These are phyloP conservation scores for Lipomyces chichibuensis DNA, from an alignment of 805 yeast species.

Conservation along the genomic window DNA sequence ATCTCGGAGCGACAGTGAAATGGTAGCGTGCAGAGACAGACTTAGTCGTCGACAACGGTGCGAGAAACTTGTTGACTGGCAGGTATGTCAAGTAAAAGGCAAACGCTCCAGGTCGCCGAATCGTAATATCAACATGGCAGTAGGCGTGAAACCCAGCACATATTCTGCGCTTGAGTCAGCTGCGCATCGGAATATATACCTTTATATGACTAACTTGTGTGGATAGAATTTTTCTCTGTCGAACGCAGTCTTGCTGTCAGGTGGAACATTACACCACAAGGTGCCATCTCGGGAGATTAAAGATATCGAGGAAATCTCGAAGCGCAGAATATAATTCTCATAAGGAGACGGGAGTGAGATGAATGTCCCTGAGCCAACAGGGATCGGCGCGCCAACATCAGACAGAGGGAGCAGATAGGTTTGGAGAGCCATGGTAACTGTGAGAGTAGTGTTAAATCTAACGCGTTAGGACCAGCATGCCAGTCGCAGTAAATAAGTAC, in stretches of 20 bases:
- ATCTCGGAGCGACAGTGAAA: conserved; percentile 79
- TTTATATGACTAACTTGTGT: conserved; percentile 43
- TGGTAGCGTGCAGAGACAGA: conserved; percentile 59
- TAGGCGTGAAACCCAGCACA: conserved; percentile 67
- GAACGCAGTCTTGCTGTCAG: conserved; percentile 49
- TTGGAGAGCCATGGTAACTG: conserved; percentile 10
- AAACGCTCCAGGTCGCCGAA: conserved; percentile 77
- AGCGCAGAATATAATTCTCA: conserved; percentile 52
- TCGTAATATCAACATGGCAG: conserved; percentile 59
- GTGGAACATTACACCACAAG: conserved; percentile 75
- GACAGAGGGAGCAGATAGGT: conserved; percentile 29
- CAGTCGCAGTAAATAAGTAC: background rate
- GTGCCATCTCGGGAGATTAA: conserved; percentile 69
- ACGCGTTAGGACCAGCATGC: background rate
- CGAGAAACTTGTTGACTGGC: conserved; percentile 37
- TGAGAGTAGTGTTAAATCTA: background rate
- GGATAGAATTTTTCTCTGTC: conserved; percentile 60
- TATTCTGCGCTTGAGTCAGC: conserved; percentile 25
- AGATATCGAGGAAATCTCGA: conserved; percentile 76
- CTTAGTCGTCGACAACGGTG: conserved; percentile 31
- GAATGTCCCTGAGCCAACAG: conserved; percentile 45
- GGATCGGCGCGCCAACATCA: conserved; percentile 38
- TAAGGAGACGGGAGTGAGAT: conserved; percentile 48
- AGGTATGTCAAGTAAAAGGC: conserved; percentile 70
- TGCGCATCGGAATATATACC: background rate